phyloP scores from a whole-genome alignment of 2,329 filamentous ascomycete species.

The Coniochaeta sp. region DNA sequence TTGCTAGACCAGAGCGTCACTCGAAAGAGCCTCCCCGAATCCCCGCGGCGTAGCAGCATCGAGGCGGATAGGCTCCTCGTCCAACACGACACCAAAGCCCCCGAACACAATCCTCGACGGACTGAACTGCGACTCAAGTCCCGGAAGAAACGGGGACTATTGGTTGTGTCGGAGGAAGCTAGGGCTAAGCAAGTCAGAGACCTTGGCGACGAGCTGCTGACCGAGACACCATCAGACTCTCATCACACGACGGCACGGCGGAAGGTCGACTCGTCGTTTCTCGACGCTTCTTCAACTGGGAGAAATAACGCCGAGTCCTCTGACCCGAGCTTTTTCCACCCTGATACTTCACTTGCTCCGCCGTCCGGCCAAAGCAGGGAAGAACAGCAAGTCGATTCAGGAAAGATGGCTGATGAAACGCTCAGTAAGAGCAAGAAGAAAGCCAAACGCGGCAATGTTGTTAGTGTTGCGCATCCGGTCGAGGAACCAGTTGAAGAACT shows the following conservation, averaged over 20 bases:
- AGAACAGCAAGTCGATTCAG: neutral
- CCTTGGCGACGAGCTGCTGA: neutral
- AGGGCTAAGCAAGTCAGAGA: neutral
- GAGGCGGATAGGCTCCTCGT: neutral
- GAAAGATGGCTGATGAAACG: neutral
- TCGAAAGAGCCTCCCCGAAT: neutral
- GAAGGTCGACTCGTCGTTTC: neutral
- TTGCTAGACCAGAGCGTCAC: neutral
- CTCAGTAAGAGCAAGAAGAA: neutral
- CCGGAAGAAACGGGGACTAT: neutral
- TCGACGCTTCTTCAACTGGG: neutral
- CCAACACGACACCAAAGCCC: neutral
- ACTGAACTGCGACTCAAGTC: neutral
- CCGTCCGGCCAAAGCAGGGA: neutral
- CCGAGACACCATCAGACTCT: neutral
- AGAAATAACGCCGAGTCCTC: neutral
- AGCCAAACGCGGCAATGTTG: neutral
- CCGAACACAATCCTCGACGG: conserved; percentile 5
- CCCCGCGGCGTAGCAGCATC: neutral
- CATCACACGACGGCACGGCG: neutral
- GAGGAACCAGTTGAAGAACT: neutral
- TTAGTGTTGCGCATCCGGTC: neutral
- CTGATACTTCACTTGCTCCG: neutral
- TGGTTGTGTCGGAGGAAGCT: neutral
- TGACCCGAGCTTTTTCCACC: neutral